phyloP scores from a whole-genome alignment of 768 basidiomycete genomes.

The Leccinum variicolor region DNA sequence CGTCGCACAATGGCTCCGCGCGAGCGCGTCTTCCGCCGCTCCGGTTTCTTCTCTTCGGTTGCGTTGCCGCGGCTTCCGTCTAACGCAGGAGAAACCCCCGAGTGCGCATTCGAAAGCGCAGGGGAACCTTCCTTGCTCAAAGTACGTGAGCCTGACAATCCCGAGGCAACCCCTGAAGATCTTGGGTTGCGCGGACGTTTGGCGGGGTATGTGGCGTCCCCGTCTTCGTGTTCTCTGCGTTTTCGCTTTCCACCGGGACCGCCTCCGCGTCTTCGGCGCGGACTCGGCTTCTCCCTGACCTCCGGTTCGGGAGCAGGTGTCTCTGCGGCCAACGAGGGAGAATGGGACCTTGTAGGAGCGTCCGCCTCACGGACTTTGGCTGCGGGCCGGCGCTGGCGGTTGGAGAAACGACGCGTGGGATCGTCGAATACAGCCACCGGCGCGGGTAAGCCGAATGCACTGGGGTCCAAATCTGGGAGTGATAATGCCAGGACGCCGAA shows the following conservation, averaged over 20 bases:
- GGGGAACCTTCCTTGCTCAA: constrained; percentile 40
- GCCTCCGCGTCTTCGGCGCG: constrained; percentile 46
- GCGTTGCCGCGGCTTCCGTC: constrained; percentile 15
- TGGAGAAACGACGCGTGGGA: constrained; percentile 39
- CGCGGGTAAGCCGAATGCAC: constrained; percentile 52
- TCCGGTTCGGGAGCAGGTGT: constrained; percentile 23
- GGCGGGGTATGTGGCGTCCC: constrained; percentile 67
- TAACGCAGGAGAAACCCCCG: constrained; percentile 20
- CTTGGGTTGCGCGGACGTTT: constrained; percentile 59
- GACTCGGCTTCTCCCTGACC: constrained; percentile 44
- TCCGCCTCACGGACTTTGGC: constrained; percentile 51
- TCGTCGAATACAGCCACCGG: constrained; percentile 45
- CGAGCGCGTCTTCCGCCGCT: constrained; percentile 49
- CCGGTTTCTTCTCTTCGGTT: constrained; percentile 25
- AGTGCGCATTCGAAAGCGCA: constrained; percentile 29
- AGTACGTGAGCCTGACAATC: constrained; percentile 15
- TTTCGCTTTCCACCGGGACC: constrained; percentile 47
- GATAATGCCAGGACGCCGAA: constrained; percentile 60
- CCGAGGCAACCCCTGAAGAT: constrained; percentile 25
- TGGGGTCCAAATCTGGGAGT: constrained; percentile 60
- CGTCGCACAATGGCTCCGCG: constrained; percentile 39
- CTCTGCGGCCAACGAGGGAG: constrained; percentile 7
- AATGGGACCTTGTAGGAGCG: constrained; percentile 19
- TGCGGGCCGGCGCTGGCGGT: constrained; percentile 45
- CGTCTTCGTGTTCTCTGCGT: constrained; percentile 58